A percentile compares a stretch with the other conserved stretches of the same genome.
These are phyloP conservation scores for Umbelopsis sp. DNA, from an alignment of 371 early-diverging fungal genomes.

Conservation along the genomic window DNA sequence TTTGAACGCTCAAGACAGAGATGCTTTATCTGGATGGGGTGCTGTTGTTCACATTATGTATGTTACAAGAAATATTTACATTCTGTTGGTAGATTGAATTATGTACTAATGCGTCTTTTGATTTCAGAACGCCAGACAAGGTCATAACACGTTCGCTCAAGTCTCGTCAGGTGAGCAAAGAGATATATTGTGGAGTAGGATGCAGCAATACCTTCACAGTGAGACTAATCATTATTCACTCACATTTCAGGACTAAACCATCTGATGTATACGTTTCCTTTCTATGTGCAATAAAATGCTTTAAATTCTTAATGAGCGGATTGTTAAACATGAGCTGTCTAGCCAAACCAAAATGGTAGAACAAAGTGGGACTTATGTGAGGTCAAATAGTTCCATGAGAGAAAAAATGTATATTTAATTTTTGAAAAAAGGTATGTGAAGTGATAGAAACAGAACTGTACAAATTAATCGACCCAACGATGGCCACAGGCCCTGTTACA, in stretches of 20 bases:
- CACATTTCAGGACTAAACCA: neutral
- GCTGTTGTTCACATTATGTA: conserved; percentile 94
- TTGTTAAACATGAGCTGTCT: neutral
- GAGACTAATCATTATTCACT: neutral
- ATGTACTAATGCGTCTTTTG: neutral
- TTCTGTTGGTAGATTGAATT: neutral
- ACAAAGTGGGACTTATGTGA: neutral
- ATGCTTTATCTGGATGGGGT: conserved; percentile 99
- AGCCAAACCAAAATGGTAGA: no score
- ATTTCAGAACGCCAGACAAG: conserved; percentile 76
- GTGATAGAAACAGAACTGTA: conserved; percentile 17
- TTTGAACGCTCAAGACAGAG: conserved; percentile 97
- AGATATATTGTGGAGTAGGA: neutral
- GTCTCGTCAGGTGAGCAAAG: conserved; percentile 78
- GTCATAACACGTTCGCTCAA: conserved; percentile 88
- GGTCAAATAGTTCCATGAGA: neutral
- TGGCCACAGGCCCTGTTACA: conserved; percentile 75
- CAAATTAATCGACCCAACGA: conserved; percentile 66
- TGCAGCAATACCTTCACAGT: neutral
- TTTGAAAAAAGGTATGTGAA: neutral
- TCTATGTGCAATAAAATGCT: neutral
- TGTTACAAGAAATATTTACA: conserved; percentile 16
- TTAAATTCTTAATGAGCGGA: neutral
- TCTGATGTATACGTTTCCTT: neutral
- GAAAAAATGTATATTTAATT: neutral